Evolutionary conservation across 1,284 basidiomycete genomes (phyloP).

Genomic region (Ceratobasidium sp.): DNA sequence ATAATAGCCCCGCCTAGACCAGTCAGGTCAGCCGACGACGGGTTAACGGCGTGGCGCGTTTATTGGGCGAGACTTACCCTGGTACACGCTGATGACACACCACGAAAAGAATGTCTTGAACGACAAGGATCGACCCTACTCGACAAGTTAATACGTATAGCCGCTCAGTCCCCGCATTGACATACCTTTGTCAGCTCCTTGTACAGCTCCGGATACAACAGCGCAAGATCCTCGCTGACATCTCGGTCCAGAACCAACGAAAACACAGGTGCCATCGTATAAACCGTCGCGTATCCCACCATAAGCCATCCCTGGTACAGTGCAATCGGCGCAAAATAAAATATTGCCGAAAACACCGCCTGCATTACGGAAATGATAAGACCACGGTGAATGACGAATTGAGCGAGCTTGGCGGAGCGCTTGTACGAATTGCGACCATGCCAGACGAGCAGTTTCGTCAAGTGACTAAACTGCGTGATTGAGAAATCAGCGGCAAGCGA

Average conservation of each 20-base stretch:
- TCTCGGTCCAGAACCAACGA: constrained; percentile 96
- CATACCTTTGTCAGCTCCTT: constrained; percentile 94
- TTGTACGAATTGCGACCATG: constrained; percentile 98
- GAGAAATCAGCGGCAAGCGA: constrained; percentile 99
- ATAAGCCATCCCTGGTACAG: constrained; percentile 98
- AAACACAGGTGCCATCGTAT: constrained; percentile 99
- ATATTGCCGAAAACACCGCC: constrained; percentile 96
- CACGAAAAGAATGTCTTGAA: constrained; percentile 99
- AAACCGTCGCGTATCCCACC: constrained; percentile 97
- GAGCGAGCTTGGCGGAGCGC: constrained; percentile 95
- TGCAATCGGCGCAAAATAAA: constrained; percentile 99
- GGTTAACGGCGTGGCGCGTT: constrained; percentile 24
- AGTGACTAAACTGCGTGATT: constrained; percentile 95
- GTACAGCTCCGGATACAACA: constrained; percentile 97
- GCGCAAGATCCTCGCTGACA: constrained; percentile 94
- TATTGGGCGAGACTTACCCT: constrained; percentile 70
- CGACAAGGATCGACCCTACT: constrained; percentile 88
- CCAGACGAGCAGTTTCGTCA: constrained; percentile 92
- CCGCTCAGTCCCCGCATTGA: constrained; percentile 26
- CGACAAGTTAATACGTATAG: constrained; percentile 12
- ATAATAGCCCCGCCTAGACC: constrained; percentile 92
- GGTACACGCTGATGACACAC: constrained; percentile 98
- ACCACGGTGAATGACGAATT: constrained; percentile 98
- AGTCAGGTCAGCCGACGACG: constrained; percentile 21
- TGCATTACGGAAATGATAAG: constrained; percentile 98